Base-by-base conservation (phyloP, 2,329 filamentous ascomycete species). In the Helminthosporium solani region DNA sequence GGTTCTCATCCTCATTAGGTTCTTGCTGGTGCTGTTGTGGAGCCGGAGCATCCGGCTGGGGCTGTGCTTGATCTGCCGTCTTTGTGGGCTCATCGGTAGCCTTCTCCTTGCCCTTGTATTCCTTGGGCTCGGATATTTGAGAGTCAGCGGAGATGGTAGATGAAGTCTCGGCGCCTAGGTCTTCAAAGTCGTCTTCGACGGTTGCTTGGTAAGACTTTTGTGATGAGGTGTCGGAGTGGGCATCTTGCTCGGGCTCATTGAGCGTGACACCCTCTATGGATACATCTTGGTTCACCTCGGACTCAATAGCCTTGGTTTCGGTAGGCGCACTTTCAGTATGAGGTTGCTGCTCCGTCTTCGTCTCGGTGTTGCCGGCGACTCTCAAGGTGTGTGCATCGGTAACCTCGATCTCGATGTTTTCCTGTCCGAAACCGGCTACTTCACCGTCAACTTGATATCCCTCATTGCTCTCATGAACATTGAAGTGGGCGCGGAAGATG, bases 101-200 rank as follows among this genome's bases (percentile, higher is more conserved):
- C 44, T 57, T 65, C 46, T 62, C 63, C 47, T 67, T 66, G 46
- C 60, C 63, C 44, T 59, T 63, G 33, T 53, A 44, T 28, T 61
- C 57, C 36, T 53, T 55, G 1, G 56, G 50, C 34, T 60, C 55
- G 9, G 53, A 20, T 7, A 53, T 51, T 12, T 34, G 31, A 2
- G 56, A 60, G 6, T 52, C 28, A 9, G 53, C 48, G 2, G 66
- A 65, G 38, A 62, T 47, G 3, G 60, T 56, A 0, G 58, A 65
- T 9, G 64, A 59, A 9, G 54, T 56, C 37, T 68, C 65, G 6
- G 56, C 54, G 16, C 63, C 61, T 3, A 70, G 60, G 27, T 70
- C 66, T 37, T 70, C 66, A 23, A 61, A 68, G 45, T 68, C 66
- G 36, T 70, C 66, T 35, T 70, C 66, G 1, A 70, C 64, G 9